Percentiles rank a stretch among this genome's conserved stretches.
phyloP scores from a whole-genome alignment of 1,139 yeast genomes.

The Diutina scorzettiae region DNA sequence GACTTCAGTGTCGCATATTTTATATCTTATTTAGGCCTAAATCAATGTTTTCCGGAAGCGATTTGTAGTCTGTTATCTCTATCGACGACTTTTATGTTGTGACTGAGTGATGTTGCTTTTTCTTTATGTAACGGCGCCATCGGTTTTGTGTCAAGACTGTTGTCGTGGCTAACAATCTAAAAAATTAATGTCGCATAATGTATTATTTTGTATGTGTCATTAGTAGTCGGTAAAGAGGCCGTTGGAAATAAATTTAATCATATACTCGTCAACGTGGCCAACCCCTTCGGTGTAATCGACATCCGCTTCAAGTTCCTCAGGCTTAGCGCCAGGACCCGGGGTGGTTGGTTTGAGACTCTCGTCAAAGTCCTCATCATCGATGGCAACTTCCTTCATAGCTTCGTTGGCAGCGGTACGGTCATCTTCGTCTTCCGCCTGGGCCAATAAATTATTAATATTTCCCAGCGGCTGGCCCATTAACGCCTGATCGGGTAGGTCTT shows the following conservation, averaged over 20 bases:
- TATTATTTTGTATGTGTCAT: too few species aligned
- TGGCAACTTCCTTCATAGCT: constrained; percentile 78
- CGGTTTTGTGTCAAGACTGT: too few species aligned
- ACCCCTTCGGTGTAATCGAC: constrained; percentile 62
- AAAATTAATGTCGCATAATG: too few species aligned
- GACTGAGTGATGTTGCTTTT: too few species aligned
- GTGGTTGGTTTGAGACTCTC: constrained; percentile 24
- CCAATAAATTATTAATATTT: constrained; percentile 51
- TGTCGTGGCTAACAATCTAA: too few species aligned
- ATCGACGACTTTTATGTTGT: too few species aligned
- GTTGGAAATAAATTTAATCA: constrained; percentile 34
- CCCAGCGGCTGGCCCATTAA: constrained; percentile 15
- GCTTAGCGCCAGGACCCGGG: constrained; percentile 20
- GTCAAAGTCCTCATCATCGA: constrained; percentile 74
- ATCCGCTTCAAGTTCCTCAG: constrained; percentile 15
- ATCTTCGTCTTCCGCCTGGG: constrained; percentile 94
- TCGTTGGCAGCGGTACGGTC: constrained; percentile 87
- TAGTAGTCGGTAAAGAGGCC: constrained; percentile 1
- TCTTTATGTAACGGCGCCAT: too few species aligned
- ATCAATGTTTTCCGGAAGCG: not conserved
- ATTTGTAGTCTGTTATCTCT: too few species aligned
- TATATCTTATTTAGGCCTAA: not conserved
- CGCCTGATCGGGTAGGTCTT: constrained; percentile 23
- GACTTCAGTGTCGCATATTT: not conserved
- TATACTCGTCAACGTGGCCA: constrained; percentile 92